Evolutionary conservation across 2,329 filamentous ascomycete genomes (phyloP).

Genomic region (Alternaria alternata): DNA sequence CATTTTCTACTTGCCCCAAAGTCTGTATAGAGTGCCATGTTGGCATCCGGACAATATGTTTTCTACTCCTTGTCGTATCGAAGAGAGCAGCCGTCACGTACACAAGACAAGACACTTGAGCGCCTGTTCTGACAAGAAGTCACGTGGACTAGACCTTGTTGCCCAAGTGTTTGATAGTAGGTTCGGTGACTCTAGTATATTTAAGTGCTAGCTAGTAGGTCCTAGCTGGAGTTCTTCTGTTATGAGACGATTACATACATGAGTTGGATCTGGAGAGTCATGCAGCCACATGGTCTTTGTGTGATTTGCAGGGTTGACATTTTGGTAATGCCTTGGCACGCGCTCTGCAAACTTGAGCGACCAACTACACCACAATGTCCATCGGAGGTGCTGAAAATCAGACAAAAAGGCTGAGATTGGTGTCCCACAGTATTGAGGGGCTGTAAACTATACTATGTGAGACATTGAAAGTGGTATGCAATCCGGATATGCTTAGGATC

Average conservation of each 20-base stretch:
- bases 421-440: fast-evolving
- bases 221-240: too few relatives aligned
- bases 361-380: not conserved
- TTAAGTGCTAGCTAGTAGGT: too few relatives aligned
- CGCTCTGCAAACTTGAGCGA: not conserved
- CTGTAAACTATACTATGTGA: not conserved
- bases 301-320: not conserved
- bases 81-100: not conserved
- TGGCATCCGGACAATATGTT: not conserved
- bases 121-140: too few relatives aligned
- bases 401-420: too few relatives aligned
- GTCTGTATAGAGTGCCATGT: not conserved
- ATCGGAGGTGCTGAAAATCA: not conserved
- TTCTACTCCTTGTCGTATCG: not conserved
- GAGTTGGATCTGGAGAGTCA: too few relatives aligned
- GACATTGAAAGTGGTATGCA: not conserved
- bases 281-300: too few relatives aligned
- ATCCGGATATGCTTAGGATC: not conserved
- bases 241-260: too few relatives aligned
- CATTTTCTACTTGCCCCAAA: fast-evolving
- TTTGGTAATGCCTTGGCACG: not conserved
- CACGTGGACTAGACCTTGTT: too few relatives aligned
- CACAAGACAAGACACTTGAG: too few relatives aligned
- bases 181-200: too few relatives aligned
- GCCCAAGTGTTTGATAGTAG: too few relatives aligned